Percentiles rank a stretch among this genome's conserved stretches.
Evolutionary conservation across 2,329 filamentous ascomycete genomes (phyloP).

Genomic region (Daldinia eschscholtzii): DNA sequence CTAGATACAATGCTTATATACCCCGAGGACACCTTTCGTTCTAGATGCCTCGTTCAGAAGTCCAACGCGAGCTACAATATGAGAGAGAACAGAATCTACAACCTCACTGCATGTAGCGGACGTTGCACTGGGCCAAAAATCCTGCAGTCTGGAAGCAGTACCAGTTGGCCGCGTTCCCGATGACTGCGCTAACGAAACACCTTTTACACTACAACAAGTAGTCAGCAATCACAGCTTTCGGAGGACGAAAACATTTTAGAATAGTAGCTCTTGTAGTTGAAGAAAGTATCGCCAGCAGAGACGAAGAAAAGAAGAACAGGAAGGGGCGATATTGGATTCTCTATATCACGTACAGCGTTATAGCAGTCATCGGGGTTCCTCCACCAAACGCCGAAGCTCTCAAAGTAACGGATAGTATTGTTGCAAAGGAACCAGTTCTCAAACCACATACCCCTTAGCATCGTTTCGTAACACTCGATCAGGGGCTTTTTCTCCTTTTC

Average conservation of each 20-base stretch:
- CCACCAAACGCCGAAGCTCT: not conserved
- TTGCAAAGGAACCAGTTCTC: not conserved
- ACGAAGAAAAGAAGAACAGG: not conserved
- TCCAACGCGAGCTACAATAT: not conserved
- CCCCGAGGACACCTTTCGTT: no score
- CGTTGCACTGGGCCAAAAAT: not conserved
- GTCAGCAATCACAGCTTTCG: not conserved
- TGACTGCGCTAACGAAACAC: not conserved
- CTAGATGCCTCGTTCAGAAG: not conserved
- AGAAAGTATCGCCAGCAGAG: no score
- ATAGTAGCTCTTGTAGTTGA: not conserved
- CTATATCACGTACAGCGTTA: not conserved
- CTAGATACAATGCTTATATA: no score
- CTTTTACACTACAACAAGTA: not conserved
- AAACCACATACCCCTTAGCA: not conserved
- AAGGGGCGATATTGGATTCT: not conserved
- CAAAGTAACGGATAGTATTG: not conserved
- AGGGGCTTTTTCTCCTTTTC: not conserved
- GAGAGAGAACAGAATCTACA: not conserved
- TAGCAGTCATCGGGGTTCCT: not conserved
- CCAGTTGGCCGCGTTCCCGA: not conserved
- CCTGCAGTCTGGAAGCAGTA: slow-evolving; percentile 4
- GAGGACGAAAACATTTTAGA: not conserved
- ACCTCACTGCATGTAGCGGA: slow-evolving; percentile 5
- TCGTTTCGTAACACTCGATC: not conserved